Conservation (phyloP, 768 basidiomycete species). For the Serendipita vermifera region DNA sequence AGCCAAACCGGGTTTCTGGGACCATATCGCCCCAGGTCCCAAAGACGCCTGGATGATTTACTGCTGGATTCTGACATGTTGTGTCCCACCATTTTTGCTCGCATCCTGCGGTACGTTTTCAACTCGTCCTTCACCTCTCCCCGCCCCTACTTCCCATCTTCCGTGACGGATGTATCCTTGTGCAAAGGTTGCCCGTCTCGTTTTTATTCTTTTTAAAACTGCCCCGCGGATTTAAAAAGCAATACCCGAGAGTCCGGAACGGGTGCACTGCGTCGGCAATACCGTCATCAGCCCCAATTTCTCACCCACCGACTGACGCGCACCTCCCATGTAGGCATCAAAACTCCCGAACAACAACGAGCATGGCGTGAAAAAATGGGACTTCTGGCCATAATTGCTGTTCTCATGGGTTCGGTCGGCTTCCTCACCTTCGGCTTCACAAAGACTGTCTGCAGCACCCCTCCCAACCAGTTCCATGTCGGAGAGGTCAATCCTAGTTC, state of each 20-base stretch:
- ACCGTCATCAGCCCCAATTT: no score
- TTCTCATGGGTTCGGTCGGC: constrained; percentile 88
- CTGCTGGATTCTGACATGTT: constrained; percentile 71
- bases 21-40: constrained; percentile 71
- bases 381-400: constrained; percentile 60
- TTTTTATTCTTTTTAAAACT: no score
- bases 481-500: constrained; percentile 65
- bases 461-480: constrained; percentile 68
- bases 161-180: no score
- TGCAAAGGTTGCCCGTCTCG: no score
- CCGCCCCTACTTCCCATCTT: no score
- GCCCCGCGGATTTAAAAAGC: no score
- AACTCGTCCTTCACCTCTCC: no score
- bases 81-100: constrained; percentile 68
- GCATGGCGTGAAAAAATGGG: constrained; percentile 99
- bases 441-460: constrained; percentile 79
- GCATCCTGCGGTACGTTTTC: constrained; percentile 67
- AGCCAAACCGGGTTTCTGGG: constrained; percentile 42
- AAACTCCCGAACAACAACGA: constrained; percentile 82
- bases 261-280: no score
- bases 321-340: constrained; percentile 46
- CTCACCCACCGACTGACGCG: constrained; percentile 9
- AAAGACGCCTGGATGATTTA: constrained; percentile 94
- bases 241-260: no score
- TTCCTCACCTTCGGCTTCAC: constrained; percentile 99